Percentiles rank a stretch among this genome's conserved stretches.
phyloP scores from a whole-genome alignment of 2,329 filamentous ascomycete genomes.

The Cladophialophora psammophila region DNA sequence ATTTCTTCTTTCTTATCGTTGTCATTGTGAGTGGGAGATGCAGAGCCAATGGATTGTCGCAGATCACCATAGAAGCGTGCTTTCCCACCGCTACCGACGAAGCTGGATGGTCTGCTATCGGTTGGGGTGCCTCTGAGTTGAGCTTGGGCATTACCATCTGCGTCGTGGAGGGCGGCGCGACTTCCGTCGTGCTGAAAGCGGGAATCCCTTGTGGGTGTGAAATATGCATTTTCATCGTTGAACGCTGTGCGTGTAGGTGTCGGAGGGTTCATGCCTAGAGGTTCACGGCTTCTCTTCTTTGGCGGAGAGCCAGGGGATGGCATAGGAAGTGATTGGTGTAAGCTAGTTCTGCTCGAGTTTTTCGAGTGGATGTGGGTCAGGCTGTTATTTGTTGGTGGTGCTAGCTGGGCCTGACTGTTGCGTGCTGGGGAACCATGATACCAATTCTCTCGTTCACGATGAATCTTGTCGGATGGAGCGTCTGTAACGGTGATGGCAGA shows the following conservation, averaged over 20 bases:
- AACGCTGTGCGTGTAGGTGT: conserved; percentile 49
- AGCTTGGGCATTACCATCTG: conserved; percentile 47
- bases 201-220: conserved; percentile 19
- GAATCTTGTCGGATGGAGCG: conserved; percentile 21
- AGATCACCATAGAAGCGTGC: conserved; percentile 52
- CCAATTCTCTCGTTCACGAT: conserved; percentile 36
- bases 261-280: conserved; percentile 56
- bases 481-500: conserved; percentile 35
- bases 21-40: conserved; percentile 15
- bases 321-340: conserved; percentile 22
- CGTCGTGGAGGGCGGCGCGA: conserved; percentile 26
- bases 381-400: conserved; percentile 13
- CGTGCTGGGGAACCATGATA: conserved; percentile 26
- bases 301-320: conserved; percentile 27
- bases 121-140: conserved; percentile 14
- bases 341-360: conserved; percentile 18
- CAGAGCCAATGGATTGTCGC: conserved; percentile 28
- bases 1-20: conserved; percentile 18
- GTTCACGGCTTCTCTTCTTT: conserved; percentile 45
- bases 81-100: conserved; percentile 46
- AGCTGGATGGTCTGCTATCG: conserved; percentile 38
- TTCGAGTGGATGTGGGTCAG: conserved; percentile 10
- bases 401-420: conserved; percentile 25
- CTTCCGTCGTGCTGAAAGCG: neutral
- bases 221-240: conserved; percentile 36